These are phyloP conservation scores for Lophiostoma macrostomum DNA, from an alignment of 495 filamentous ascomycete genomes.

Conservation along the genomic window DNA sequence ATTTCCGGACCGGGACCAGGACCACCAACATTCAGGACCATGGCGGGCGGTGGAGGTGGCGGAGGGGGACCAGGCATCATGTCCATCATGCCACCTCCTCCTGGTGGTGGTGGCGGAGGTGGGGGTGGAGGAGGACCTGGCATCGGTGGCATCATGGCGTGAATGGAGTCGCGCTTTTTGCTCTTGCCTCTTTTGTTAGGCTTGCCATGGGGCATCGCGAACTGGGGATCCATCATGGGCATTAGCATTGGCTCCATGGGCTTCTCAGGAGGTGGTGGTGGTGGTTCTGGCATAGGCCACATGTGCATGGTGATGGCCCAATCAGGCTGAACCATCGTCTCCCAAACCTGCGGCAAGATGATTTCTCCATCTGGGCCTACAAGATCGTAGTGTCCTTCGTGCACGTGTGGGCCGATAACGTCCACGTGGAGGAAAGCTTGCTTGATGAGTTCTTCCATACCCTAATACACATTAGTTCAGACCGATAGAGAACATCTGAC, in stretches of 20 bases:
- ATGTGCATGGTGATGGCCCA: constrained; percentile 94
- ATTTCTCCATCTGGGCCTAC: constrained; percentile 82
- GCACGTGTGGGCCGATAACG: constrained; percentile 75
- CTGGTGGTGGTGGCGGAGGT: constrained; percentile 26
- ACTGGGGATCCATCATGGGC: neutral
- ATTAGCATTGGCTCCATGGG: neutral
- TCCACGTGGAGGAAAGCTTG: constrained; percentile 86
- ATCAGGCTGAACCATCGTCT: constrained; percentile 78
- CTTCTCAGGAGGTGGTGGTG: constrained; percentile 40
- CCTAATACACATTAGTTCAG: too few relatives aligned
- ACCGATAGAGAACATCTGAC: too few relatives aligned
- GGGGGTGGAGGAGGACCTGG: constrained; percentile 13
- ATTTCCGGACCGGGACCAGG: neutral
- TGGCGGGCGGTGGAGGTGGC: constrained; percentile 1
- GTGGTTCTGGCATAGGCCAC: constrained; percentile 79
- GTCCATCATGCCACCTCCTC: neutral
- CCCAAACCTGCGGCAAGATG: constrained; percentile 84
- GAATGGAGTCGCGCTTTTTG: constrained; percentile 2
- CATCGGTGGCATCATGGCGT: constrained; percentile 5
- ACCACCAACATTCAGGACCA: neutral
- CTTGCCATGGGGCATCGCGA: neutral
- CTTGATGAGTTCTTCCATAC: constrained; percentile 67
- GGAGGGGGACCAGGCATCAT: constrained; percentile 20
- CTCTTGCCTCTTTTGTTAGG: constrained; percentile 6
- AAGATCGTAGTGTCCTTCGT: constrained; percentile 80